Evolutionary conservation across 176 grass and related monocot genomes (phyloP).

Genomic region (Melocanna baccifera): DNA sequence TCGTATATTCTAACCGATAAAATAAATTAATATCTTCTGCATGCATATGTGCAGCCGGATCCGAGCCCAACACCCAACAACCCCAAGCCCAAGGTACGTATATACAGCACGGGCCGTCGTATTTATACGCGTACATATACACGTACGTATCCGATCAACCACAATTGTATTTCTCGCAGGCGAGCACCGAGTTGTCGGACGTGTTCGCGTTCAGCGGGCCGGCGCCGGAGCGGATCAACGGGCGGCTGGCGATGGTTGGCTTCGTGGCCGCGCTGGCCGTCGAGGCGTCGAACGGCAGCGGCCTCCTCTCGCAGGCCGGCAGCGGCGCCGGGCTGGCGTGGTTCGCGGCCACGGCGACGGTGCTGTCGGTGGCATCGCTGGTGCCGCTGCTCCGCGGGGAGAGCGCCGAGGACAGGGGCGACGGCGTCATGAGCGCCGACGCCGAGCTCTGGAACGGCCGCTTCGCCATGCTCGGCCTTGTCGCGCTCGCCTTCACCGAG

Average conservation of each 20-base stretch:
- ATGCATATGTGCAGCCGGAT: too few relatives aligned
- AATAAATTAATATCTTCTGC: too few relatives aligned
- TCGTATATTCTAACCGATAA: too few relatives aligned
- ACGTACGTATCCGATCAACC: background rate
- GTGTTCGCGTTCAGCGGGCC: slow-evolving; percentile 67
- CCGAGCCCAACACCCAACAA: too few relatives aligned
- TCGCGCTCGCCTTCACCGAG: slow-evolving; percentile 77
- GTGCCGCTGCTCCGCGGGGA: slow-evolving; percentile 62
- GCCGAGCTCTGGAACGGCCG: slow-evolving; percentile 92
- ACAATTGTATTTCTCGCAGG: background rate
- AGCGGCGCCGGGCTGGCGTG: slow-evolving; percentile 44
- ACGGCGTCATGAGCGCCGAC: slow-evolving; percentile 40
- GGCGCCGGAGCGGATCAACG: slow-evolving; percentile 71
- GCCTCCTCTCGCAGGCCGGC: slow-evolving; percentile 36
- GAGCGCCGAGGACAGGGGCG: slow-evolving; percentile 39
- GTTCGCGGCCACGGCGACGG: slow-evolving; percentile 34
- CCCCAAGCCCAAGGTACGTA: too few relatives aligned
- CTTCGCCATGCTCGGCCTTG: slow-evolving; percentile 82
- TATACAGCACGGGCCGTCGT: too few relatives aligned
- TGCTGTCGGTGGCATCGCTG: slow-evolving; percentile 63
- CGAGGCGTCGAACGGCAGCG: slow-evolving; percentile 44
- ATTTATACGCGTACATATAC: too few relatives aligned
- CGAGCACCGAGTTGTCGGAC: slow-evolving; percentile 39
- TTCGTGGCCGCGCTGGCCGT: slow-evolving; percentile 66
- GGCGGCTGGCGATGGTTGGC: slow-evolving; percentile 64